A percentile compares a stretch with the other conserved stretches of the same genome.
phyloP scores from a whole-genome alignment of 116 monocot species.

The Phalaenopsis hybrid region DNA sequence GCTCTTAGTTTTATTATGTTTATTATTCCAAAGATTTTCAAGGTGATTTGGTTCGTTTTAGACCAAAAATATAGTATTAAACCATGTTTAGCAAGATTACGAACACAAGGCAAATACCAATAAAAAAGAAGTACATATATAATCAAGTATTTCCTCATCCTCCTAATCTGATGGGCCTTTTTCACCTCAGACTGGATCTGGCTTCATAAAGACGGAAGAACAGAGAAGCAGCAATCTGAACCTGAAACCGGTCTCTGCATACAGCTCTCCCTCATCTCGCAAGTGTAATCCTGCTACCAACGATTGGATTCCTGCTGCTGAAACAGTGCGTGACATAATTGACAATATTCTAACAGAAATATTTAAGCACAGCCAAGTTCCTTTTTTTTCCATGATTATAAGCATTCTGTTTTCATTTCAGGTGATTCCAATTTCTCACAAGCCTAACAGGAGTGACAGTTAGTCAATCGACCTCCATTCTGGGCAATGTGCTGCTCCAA shows the following conservation, averaged over 20 bases:
- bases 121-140: too few relatives aligned
- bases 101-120: too few relatives aligned
- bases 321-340: slow-evolving; percentile 15
- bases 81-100: too few relatives aligned
- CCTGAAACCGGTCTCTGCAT: slow-evolving; percentile 10
- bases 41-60: too few relatives aligned
- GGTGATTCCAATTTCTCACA: slow-evolving; percentile 38
- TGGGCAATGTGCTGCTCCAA: too few relatives aligned
- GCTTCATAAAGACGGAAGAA: slow-evolving; percentile 72
- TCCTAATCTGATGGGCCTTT: neutral
- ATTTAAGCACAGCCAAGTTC: neutral
- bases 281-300: slow-evolving; percentile 83
- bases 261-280: slow-evolving; percentile 14
- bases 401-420: slow-evolving; percentile 14
- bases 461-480: slow-evolving; percentile 13
- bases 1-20: too few relatives aligned
- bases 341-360: too few relatives aligned
- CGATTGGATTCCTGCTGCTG: slow-evolving; percentile 67
- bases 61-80: too few relatives aligned
- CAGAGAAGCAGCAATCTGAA: slow-evolving; percentile 13
- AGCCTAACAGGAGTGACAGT: slow-evolving; percentile 51
- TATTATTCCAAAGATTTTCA: too few relatives aligned
- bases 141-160: neutral
- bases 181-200: slow-evolving; percentile 62
- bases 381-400: neutral